A percentile compares a stretch with the other conserved stretches of the same genome.
phyloP scores from a whole-genome alignment of 2,329 filamentous ascomycete species.

The Microsporum audouinii region DNA sequence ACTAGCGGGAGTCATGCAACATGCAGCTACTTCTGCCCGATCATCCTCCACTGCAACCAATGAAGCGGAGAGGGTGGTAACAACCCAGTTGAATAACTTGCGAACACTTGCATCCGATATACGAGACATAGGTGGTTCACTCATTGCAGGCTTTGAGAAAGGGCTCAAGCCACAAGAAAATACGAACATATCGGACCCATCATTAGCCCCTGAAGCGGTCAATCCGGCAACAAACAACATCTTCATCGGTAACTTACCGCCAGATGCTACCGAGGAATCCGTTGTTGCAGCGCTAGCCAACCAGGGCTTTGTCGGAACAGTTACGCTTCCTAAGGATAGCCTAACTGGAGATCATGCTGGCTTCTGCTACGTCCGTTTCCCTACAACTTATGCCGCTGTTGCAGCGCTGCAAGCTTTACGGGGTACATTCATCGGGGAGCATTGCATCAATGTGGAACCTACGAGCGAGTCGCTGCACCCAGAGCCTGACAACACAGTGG shows the following conservation, averaged over 20 bases:
- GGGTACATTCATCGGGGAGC: conserved; percentile 17
- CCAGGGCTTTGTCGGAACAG: conserved; percentile 27
- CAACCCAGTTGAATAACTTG: conserved; percentile 29
- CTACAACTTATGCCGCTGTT: conserved; percentile 25
- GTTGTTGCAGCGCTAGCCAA: conserved; percentile 29
- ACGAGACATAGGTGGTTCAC: conserved; percentile 28
- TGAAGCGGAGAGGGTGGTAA: conserved; percentile 26
- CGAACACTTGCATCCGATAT: conserved; percentile 33
- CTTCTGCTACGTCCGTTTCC: conserved; percentile 32
- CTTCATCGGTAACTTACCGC: conserved; percentile 33
- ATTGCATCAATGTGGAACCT: neutral
- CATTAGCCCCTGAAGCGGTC: neutral
- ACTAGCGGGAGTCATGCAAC: conserved; percentile 27
- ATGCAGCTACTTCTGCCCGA: conserved; percentile 26
- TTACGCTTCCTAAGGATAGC: conserved; percentile 26
- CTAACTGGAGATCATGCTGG: conserved; percentile 27
- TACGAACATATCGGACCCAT: neutral
- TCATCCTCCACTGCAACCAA: conserved; percentile 28
- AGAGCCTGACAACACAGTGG: neutral
- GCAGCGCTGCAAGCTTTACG: conserved; percentile 27
- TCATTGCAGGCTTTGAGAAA: conserved; percentile 29
- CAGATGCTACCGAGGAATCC: conserved; percentile 26
- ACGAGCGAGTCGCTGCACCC: neutral
- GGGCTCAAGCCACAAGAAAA: neutral
- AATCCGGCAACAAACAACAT: conserved; percentile 17